Evolutionary conservation across 176 grass and related monocot species (phyloP).

Genomic region (Areca catechu): DNA sequence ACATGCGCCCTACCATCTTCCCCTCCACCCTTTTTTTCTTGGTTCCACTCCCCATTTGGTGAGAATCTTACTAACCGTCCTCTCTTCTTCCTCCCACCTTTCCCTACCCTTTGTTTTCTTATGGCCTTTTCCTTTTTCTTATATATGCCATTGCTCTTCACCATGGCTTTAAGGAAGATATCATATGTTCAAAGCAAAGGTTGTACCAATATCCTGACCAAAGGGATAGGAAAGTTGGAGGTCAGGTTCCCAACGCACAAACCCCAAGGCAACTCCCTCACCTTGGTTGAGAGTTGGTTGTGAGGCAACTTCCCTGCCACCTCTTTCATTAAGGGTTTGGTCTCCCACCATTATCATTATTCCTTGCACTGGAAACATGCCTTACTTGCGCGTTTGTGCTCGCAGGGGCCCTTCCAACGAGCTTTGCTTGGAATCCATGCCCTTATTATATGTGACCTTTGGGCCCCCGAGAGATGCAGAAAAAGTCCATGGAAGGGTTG

Average conservation of each 20-base stretch:
- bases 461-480: no score
- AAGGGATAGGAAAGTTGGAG: constrained; percentile 7
- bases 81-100: background rate
- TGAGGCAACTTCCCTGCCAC: constrained; percentile 1
- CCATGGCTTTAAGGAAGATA: background rate
- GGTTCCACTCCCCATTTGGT: background rate
- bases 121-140: background rate
- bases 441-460: no score
- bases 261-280: background rate
- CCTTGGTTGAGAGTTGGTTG: background rate
- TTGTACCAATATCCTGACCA: constrained; percentile 12
- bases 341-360: constrained; percentile 1
- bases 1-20: no score
- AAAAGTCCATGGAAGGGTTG: background rate
- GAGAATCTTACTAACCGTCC: background rate
- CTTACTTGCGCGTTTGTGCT: background rate
- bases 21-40: background rate
- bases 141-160: background rate
- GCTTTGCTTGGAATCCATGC: constrained; percentile 1
- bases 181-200: constrained; percentile 13
- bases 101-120: background rate
- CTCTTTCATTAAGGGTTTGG: background rate
- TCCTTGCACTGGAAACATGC: background rate
- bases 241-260: background rate
- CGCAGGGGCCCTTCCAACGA: background rate